These are phyloP conservation scores for Olyra latifolia DNA, from an alignment of 176 grass and related monocot species.

Conservation along the genomic window DNA sequence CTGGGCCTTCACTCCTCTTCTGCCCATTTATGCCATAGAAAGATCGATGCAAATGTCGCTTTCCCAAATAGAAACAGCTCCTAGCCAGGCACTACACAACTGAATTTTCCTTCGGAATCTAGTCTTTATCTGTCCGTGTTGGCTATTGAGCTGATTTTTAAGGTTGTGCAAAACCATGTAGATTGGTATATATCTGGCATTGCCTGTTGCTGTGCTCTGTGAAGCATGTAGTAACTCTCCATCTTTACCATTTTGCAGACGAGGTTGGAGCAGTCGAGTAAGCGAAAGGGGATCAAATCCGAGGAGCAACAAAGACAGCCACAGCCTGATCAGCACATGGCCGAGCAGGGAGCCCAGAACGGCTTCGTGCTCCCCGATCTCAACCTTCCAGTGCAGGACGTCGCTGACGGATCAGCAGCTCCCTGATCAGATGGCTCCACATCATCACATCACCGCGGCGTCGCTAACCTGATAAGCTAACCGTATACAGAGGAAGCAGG, in stretches of 20 bases:
- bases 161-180: background rate
- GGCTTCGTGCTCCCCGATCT: conserved; percentile 52
- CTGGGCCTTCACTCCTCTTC: background rate
- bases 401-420: background rate
- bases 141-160: background rate
- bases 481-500: conserved; percentile 31
- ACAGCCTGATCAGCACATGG: background rate
- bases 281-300: background rate
- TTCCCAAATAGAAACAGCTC: background rate
- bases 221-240: background rate
- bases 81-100: no score
- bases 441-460: background rate
- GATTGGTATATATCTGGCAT: background rate
- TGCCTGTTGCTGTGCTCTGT: background rate
- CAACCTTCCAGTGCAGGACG: conserved; percentile 40
- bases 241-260: conserved; percentile 11
- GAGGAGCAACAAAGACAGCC: conserved; percentile 2
- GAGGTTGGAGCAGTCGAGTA: conserved; percentile 19
- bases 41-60: background rate
- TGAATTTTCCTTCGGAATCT: background rate
- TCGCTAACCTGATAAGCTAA: conserved; percentile 41
- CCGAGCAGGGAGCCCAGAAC: background rate
- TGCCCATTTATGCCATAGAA: background rate
- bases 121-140: background rate
- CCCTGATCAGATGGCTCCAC: background rate